Conservation (phyloP, 2,329 filamentous ascomycete genomes). For the Orbilia brochopaga region DNA sequence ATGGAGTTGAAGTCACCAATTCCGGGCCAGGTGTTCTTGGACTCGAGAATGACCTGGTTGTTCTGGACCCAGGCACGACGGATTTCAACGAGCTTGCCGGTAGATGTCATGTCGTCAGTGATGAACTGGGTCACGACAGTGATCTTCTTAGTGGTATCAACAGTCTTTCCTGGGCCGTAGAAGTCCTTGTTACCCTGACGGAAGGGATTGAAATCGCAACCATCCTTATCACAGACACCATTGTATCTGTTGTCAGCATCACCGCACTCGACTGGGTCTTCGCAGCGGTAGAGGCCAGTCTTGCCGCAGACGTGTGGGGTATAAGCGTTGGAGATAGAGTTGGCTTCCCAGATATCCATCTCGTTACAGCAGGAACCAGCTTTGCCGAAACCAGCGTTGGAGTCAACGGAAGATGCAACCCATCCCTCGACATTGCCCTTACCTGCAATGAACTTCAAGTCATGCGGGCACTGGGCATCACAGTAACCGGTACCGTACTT, state of each 20-base stretch:
- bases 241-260: constrained; percentile 65
- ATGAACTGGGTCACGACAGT: constrained; percentile 74
- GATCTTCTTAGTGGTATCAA: constrained; percentile 67
- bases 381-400: constrained; percentile 63
- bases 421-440: constrained; percentile 65
- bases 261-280: constrained; percentile 62
- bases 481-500: constrained; percentile 70
- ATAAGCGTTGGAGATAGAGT: constrained; percentile 68
- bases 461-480: constrained; percentile 65
- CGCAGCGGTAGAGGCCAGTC: constrained; percentile 63
- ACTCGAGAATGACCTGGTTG: constrained; percentile 67
- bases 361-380: constrained; percentile 71
- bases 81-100: constrained; percentile 67
- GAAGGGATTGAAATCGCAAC: constrained; percentile 74
- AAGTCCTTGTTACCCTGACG: constrained; percentile 69
- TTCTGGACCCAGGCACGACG: constrained; percentile 71
- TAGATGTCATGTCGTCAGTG: constrained; percentile 61
- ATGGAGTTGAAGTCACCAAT: constrained; percentile 64
- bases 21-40: constrained; percentile 60
- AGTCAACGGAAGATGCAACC: constrained; percentile 63
- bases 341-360: constrained; percentile 75
- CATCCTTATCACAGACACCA: constrained; percentile 71
- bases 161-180: constrained; percentile 66
- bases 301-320: constrained; percentile 70
- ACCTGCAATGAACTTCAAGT: constrained; percentile 65